Conservation (phyloP, 495 filamentous ascomycete genomes). For the Tuber indicum region DNA sequence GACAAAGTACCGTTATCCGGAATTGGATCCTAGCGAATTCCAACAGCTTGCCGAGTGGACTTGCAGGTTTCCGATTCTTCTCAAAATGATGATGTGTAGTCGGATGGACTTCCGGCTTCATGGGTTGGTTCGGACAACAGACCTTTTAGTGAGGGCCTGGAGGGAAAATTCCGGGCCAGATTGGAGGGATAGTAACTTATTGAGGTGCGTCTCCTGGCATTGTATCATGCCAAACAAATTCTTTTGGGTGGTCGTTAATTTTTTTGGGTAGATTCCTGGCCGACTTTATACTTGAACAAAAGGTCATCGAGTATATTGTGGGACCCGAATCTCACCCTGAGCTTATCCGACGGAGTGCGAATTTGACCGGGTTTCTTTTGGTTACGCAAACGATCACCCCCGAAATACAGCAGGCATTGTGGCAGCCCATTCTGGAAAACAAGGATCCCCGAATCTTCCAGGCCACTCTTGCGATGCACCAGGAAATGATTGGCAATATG, state of each 20-base stretch:
- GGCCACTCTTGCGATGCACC: conserved; percentile 71
- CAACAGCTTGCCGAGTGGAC: conserved; percentile 31
- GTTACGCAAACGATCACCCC: conserved; percentile 67
- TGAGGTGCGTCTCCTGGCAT: conserved; percentile 24
- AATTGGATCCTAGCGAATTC: conserved; percentile 28
- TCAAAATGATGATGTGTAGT: conserved; percentile 37
- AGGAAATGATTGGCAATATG: conserved; percentile 57
- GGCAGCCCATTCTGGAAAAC: conserved; percentile 74
- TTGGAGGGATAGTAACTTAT: conserved; percentile 33
- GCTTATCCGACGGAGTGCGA: conserved; percentile 70
- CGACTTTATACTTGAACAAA: conserved; percentile 56
- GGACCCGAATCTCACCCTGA: conserved; percentile 88
- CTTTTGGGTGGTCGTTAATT: background rate
- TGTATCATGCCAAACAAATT: background rate
- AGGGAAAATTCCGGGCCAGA: conserved; percentile 33
- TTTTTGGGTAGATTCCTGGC: conserved; percentile 50
- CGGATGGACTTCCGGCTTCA: conserved; percentile 40
- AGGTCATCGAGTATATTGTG: conserved; percentile 76
- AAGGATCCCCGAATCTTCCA: conserved; percentile 78
- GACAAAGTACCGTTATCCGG: conserved; percentile 24
- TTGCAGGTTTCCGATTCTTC: conserved; percentile 38
- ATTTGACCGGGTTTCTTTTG: conserved; percentile 82
- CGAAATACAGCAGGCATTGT: conserved; percentile 71
- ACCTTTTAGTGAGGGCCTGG: conserved; percentile 33
- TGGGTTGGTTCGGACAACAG: conserved; percentile 34